Percentiles rank a stretch among this genome's conserved stretches.
phyloP scores from a whole-genome alignment of 306 rosid species.

The Amphicarpaea edgeworthii region DNA sequence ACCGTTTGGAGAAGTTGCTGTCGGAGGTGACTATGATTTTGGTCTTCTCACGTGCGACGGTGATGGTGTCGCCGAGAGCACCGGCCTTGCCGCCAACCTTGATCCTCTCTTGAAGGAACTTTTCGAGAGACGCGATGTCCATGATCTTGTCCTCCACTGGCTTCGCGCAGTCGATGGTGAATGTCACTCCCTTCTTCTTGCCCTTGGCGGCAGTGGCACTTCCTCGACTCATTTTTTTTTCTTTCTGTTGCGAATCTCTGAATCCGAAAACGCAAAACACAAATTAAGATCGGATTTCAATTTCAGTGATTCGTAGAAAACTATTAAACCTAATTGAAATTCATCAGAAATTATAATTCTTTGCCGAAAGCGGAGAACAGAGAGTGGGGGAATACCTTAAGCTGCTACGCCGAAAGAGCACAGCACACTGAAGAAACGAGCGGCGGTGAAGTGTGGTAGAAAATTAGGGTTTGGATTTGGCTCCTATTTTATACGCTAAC shows the following conservation, averaged over 20 bases:
- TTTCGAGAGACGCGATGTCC: slow-evolving; percentile 92
- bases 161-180: slow-evolving; percentile 86
- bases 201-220: slow-evolving; percentile 74
- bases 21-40: slow-evolving; percentile 78
- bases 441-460: background rate
- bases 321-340: background rate
- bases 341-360: background rate
- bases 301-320: background rate
- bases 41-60: slow-evolving; percentile 72
- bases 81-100: slow-evolving; percentile 95
- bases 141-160: slow-evolving; percentile 95
- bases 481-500: background rate
- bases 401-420: background rate
- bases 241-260: slow-evolving; percentile 2
- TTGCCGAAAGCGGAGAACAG: background rate
- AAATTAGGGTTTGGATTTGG: slow-evolving; percentile 21
- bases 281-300: background rate
- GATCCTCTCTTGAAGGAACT: slow-evolving; percentile 89
- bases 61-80: slow-evolving; percentile 78
- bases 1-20: slow-evolving; percentile 81
- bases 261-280: background rate
- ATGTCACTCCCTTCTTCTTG: slow-evolving; percentile 80
- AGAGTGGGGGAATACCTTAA: slow-evolving; percentile 7
- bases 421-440: background rate
- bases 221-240: slow-evolving; percentile 75